phyloP scores from a whole-genome alignment of 441 rosid species.

The Daphne laureola region DNA sequence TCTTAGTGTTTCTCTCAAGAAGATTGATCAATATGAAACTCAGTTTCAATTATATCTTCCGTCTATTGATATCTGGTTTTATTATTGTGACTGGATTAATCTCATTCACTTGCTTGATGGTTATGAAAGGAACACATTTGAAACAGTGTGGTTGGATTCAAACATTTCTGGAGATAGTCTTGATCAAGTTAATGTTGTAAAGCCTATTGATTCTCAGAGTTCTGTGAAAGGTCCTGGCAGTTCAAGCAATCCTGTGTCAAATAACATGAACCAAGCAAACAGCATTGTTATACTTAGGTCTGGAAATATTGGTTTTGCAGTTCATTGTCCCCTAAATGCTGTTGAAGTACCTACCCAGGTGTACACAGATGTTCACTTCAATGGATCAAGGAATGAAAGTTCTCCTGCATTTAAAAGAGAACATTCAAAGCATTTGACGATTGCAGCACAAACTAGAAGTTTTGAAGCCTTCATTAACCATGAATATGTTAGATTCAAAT shows the following conservation, averaged over 20 bases:
- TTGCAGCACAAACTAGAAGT: conserved; percentile 39
- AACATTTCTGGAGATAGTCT: conserved; percentile 19
- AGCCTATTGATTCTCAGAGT: conserved; percentile 22
- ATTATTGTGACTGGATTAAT: conserved; percentile 50
- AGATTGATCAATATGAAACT: conserved; percentile 29
- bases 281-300: conserved; percentile 36
- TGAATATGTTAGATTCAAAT: conserved; percentile 43
- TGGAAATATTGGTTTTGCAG: conserved; percentile 45
- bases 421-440: conserved; percentile 38
- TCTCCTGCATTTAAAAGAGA: conserved; percentile 24
- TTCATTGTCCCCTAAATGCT: conserved; percentile 47
- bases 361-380: conserved; percentile 26
- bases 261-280: conserved; percentile 22
- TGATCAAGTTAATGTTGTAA: conserved; percentile 21
- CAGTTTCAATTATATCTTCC: conserved; percentile 60
- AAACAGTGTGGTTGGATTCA: conserved; percentile 17
- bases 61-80: conserved; percentile 72
- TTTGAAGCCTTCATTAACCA: conserved; percentile 39
- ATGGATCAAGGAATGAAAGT: conserved; percentile 23
- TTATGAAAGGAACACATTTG: conserved; percentile 32
- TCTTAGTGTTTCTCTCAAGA: conserved; percentile 38
- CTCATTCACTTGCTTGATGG: conserved; percentile 39
- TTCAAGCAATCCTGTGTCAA: conserved; percentile 23
- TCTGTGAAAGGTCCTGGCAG: conserved; percentile 20
- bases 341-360: conserved; percentile 26